A percentile compares a stretch with the other conserved stretches of the same genome.
phyloP scores from a whole-genome alignment of 345 rosid species.

The Salix dunnii region DNA sequence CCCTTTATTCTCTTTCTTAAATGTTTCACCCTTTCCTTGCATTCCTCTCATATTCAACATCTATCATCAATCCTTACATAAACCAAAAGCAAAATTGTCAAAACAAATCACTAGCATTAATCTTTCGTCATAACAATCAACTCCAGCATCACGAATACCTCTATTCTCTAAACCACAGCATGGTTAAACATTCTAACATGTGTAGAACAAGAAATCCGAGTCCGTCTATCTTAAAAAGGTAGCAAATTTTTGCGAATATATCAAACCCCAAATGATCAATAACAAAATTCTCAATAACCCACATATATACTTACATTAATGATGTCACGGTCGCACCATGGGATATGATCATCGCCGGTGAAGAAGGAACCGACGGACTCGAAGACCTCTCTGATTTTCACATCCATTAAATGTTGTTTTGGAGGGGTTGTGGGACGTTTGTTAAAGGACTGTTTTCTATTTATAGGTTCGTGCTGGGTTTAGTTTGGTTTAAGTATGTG shows the following conservation, averaged over 20 bases:
- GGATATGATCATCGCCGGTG: slow-evolving; percentile 64
- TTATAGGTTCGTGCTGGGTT: not conserved
- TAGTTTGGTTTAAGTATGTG: not conserved
- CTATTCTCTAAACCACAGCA: not conserved
- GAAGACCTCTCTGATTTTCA: slow-evolving; percentile 22
- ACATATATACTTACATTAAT: slow-evolving; percentile 38
- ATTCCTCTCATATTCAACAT: not conserved
- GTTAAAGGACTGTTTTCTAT: not conserved
- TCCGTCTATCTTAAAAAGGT: not conserved
- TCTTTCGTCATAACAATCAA: not conserved
- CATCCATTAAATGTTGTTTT: slow-evolving; percentile 13
- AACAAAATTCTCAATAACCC: not conserved
- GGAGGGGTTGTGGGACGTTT: not conserved
- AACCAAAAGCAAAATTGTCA: not conserved
- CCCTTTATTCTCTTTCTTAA: not conserved
- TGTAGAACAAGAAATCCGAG: not conserved
- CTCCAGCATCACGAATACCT: not conserved
- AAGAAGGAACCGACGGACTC: slow-evolving; percentile 43
- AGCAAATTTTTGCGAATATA: not conserved
- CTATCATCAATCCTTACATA: not conserved
- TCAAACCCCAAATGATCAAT: not conserved
- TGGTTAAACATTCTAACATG: not conserved
- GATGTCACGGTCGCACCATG: slow-evolving; percentile 73
- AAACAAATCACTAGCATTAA: not conserved
- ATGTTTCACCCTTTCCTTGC: not conserved